Evolutionary conservation across 306 rosid species (phyloP).

Genomic region (Hylodesmum podocarpum): DNA sequence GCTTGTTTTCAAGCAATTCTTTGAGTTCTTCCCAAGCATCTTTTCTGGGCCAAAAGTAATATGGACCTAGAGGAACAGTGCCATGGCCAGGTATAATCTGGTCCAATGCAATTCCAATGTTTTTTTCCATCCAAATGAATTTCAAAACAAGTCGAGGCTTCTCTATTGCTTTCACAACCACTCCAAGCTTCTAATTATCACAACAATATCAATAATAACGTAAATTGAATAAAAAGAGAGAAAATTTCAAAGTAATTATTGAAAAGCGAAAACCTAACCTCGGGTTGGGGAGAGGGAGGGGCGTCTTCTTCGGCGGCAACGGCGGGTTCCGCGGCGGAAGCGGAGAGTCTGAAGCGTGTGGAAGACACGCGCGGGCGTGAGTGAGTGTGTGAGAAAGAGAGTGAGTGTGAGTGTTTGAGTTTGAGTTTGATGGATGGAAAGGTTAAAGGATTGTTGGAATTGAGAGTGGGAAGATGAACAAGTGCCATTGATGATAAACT

Average conservation of each 20-base stretch:
- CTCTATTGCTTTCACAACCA: constrained; percentile 75
- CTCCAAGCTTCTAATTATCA: constrained; percentile 72
- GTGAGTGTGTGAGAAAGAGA: not conserved
- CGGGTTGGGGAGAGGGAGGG: constrained; percentile 18
- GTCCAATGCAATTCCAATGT: constrained; percentile 86
- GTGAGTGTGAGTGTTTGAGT: constrained; percentile 32
- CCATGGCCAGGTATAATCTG: constrained; percentile 85
- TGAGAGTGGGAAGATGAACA: constrained; percentile 39
- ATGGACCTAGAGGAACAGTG: constrained; percentile 86
- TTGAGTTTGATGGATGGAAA: constrained; percentile 33
- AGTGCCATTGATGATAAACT: constrained; percentile 44
- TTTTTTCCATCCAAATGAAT: constrained; percentile 99
- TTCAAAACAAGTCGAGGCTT: constrained; percentile 85
- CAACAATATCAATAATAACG: not conserved
- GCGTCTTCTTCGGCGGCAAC: constrained; percentile 54
- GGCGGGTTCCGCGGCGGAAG: constrained; percentile 27
- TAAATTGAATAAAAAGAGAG: too few relatives aligned
- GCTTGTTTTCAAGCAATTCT: constrained; percentile 88
- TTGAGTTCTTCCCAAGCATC: constrained; percentile 99
- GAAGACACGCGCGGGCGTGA: not conserved
- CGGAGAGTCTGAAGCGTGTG: constrained; percentile 31
- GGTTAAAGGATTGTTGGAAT: constrained; percentile 35
- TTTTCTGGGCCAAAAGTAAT: constrained; percentile 97
- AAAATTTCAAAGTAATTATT: not conserved
- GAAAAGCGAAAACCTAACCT: constrained; percentile 25